Conservation (phyloP, 306 rosid species). For the Erythrophleum fordii region DNA sequence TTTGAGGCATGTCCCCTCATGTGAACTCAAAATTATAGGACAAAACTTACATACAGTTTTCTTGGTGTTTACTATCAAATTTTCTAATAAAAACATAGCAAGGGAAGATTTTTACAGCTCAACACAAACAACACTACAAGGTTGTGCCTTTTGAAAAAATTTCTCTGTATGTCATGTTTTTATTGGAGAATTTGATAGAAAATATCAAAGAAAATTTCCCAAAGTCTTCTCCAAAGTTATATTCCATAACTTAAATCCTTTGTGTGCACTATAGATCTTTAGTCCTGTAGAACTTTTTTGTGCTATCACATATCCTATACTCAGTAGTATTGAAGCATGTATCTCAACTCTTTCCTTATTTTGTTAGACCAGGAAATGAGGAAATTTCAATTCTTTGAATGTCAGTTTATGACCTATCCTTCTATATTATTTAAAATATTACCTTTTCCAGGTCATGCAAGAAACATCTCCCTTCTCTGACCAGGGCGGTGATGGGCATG, state of each 20-base stretch:
- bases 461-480: conserved; percentile 45
- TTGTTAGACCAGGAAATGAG: background rate
- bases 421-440: conserved; percentile 29
- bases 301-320: background rate
- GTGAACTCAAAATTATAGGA: too few species aligned
- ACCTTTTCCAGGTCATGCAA: conserved; percentile 47
- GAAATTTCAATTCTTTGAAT: background rate
- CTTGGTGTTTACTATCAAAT: too few species aligned
- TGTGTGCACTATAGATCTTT: too few species aligned
- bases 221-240: background rate
- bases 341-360: background rate
- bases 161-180: too few species aligned
- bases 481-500: conserved; percentile 44
- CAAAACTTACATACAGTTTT: too few species aligned
- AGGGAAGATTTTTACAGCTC: too few species aligned
- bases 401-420: conserved; percentile 16
- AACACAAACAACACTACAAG: too few species aligned
- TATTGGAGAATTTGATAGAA: too few species aligned
- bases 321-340: too few species aligned
- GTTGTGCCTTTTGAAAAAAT: too few species aligned
- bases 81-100: too few species aligned
- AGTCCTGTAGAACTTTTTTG: background rate
- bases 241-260: background rate
- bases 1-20: conserved; percentile 3
- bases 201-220: too few species aligned